Percentiles rank a stretch among this genome's conserved stretches.
phyloP scores from a whole-genome alignment of 768 basidiomycete genomes.

The Mycena albidolilacea region DNA sequence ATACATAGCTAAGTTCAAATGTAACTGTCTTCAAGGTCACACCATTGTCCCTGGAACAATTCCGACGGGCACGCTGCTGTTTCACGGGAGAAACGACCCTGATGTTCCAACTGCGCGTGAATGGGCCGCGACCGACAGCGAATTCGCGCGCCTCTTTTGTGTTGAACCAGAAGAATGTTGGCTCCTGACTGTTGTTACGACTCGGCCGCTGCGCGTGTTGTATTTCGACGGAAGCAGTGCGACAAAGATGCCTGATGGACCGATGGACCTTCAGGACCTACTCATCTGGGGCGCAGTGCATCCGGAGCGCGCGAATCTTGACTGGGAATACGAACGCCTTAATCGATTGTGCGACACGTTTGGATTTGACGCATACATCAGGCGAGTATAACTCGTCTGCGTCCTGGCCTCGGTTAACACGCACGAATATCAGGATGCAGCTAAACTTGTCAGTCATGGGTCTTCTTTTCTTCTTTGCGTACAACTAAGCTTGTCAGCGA shows the following conservation, averaged over 20 bases:
- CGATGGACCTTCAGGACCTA: constrained; percentile 55
- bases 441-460: constrained; percentile 58
- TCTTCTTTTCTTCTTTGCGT: background rate
- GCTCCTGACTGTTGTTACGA: constrained; percentile 43
- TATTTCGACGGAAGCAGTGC: constrained; percentile 61
- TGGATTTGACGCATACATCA: constrained; percentile 62
- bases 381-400: constrained; percentile 44
- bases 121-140: constrained; percentile 58
- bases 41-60: constrained; percentile 52
- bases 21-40: constrained; percentile 47
- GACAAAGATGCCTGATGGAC: constrained; percentile 47
- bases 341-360: constrained; percentile 53
- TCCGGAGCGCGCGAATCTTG: constrained; percentile 23
- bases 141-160: constrained; percentile 49
- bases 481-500: constrained; percentile 49
- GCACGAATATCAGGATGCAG: constrained; percentile 55
- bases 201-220: constrained; percentile 50
- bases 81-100: constrained; percentile 50
- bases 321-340: constrained; percentile 54
- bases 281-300: constrained; percentile 48
- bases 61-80: constrained; percentile 53
- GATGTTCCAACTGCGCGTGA: constrained; percentile 50
- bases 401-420: constrained; percentile 13
- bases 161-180: constrained; percentile 35
- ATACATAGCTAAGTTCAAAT: background rate